Conservation (phyloP, 2,329 filamentous ascomycete genomes). For the Verticillium nonalfalfae region DNA sequence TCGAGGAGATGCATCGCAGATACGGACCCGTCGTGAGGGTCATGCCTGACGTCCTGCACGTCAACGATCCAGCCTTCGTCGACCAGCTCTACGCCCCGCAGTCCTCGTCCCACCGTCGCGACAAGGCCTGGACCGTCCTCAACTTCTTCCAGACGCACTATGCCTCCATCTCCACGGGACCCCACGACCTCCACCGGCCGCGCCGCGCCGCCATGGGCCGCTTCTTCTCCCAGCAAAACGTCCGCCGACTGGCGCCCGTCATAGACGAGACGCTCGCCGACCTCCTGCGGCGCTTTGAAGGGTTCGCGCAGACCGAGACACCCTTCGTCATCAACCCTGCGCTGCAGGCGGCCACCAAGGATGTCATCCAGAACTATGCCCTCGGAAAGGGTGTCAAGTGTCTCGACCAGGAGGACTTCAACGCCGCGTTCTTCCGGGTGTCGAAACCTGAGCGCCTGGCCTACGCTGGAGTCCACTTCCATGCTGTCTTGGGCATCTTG, state of each 20-base stretch:
- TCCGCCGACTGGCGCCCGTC: slow-evolving; percentile 27
- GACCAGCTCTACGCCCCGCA: slow-evolving; percentile 24
- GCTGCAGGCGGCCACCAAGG: background rate
- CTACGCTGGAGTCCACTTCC: too few species aligned
- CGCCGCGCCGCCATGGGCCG: slow-evolving; percentile 20
- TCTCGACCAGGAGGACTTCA: slow-evolving; percentile 21
- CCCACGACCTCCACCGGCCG: slow-evolving; percentile 24
- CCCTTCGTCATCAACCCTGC: background rate
- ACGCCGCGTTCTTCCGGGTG: slow-evolving; percentile 19
- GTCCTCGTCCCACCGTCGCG: background rate
- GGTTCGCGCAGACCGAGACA: background rate
- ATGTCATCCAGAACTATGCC: background rate
- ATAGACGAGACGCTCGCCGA: slow-evolving; percentile 27
- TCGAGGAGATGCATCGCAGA: slow-evolving; percentile 23
- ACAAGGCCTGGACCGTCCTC: background rate
- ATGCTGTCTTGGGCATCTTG: too few species aligned
- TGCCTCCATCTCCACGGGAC: slow-evolving; percentile 17
- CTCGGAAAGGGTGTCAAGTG: slow-evolving; percentile 16
- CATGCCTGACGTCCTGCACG: slow-evolving; percentile 30
- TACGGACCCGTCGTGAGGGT: slow-evolving; percentile 30
- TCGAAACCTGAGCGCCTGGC: too few species aligned
- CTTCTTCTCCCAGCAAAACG: slow-evolving; percentile 27
- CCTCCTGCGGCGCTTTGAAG: slow-evolving; percentile 10
- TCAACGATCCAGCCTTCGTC: slow-evolving; percentile 22
- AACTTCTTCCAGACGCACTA: background rate